Evolutionary conservation across 192 early-diverging fungal genomes (phyloP), one percentile per base, ranked within the genome.

Genomic region (Umbelopsis vinacea): DNA sequence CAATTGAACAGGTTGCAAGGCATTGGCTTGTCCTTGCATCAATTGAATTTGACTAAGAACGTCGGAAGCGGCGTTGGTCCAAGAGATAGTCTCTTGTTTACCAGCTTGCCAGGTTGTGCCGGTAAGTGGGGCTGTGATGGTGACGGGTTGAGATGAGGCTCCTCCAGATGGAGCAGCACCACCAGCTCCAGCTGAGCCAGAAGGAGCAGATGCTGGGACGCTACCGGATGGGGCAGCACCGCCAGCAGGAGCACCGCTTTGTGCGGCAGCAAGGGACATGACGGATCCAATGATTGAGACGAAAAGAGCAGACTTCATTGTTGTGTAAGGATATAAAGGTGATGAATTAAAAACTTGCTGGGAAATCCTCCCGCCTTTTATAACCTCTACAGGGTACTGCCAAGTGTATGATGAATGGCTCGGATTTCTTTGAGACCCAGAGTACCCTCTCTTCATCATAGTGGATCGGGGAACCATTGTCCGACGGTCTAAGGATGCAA

Each of bases 91-190:
- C 22, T 75, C 54, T 23, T 52, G 46, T 19, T 23, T n/a, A 23
- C 74, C 74, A 22, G 67, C 67, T 12, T 69, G 26, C 74, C 68
- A 75, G 19, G 74, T 53, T 19, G 55, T 38, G 38, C 74, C 74
- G 6, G 45, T 52, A 48, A 70, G 43, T 43, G 74, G 74, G 9
- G 53, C 53, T 40, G 74, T 75, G 47, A 75, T 69, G 4, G 68
- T 57, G 46, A 75, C 47, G 38, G 69, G 52, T 19, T 63, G 57
- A 33, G 48, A 50, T 50, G 48, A 21, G 5, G 48, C 48, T 21
- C 69, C 69, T 3, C 22, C 48, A 50, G 48, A 50, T n/a, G 48
- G 37, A 50, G 69, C 46, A 22, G 69, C 10, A 8, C 22, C 35
- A 4, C 35, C 38, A 46, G 71, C 29, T 15, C 46, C 10, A 29